Evolutionary conservation across 2,329 filamentous ascomycete species (phyloP).

Genomic region (Trichoderma hamatum): DNA sequence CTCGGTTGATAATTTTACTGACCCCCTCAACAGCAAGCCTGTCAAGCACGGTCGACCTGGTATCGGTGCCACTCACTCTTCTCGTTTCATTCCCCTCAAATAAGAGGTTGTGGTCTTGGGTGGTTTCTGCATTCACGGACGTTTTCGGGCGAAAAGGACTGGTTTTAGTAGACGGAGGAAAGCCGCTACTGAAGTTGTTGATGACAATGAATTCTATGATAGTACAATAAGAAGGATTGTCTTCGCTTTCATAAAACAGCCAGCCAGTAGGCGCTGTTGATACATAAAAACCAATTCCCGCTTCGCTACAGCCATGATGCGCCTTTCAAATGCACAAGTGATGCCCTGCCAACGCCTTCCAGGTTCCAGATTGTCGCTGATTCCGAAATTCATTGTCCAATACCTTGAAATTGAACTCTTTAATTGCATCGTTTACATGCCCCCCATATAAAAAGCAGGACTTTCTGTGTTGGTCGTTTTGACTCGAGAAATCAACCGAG

Average conservation of each 20-base stretch:
- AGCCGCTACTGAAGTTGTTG: conserved; percentile 50
- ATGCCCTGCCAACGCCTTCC: neutral
- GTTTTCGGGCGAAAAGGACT: conserved; percentile 59
- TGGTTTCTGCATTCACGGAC: conserved; percentile 62
- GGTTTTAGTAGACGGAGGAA: conserved; percentile 55
- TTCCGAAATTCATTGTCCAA: neutral
- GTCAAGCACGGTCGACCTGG: conserved; percentile 99
- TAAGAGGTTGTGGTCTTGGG: conserved; percentile 68
- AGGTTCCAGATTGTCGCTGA: neutral
- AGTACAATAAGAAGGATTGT: conserved; percentile 49
- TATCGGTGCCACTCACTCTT: conserved; percentile 99
- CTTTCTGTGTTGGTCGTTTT: neutral
- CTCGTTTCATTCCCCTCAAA: conserved; percentile 99
- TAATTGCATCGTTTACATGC: neutral
- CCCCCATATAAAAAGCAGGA: neutral
- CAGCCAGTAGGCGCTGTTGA: conserved; percentile 3
- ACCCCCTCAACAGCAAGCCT: conserved; percentile 75
- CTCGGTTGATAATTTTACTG: conserved; percentile 43
- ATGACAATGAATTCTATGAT: conserved; percentile 51
- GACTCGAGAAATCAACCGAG: neutral
- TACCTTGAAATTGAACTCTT: neutral
- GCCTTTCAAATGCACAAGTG: neutral
- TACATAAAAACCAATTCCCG: conserved; percentile 8
- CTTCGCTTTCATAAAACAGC: conserved; percentile 31
- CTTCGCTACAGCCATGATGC: neutral